A percentile compares a stretch with the other conserved stretches of the same genome.
These are phyloP conservation scores for Crepidotus sp. DNA, from an alignment of 1,284 basidiomycete genomes.

Conservation along the genomic window DNA sequence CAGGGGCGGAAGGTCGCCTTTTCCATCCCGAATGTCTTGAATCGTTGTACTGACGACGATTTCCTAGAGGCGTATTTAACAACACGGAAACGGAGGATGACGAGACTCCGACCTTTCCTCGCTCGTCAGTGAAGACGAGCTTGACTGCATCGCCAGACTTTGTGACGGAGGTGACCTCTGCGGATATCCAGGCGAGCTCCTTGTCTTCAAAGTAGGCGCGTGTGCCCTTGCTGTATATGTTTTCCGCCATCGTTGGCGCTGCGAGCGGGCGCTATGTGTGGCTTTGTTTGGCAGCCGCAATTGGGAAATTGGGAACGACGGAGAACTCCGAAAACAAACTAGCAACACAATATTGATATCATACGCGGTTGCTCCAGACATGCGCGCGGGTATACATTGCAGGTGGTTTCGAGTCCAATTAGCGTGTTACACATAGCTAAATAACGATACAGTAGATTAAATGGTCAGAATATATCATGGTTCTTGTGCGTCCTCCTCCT, in stretches of 20 bases:
- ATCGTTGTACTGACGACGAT: slow-evolving; percentile 67
- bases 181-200: slow-evolving; percentile 88
- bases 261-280: background rate
- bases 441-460: slow-evolving; percentile 17
- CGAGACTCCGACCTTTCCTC: slow-evolving; percentile 60
- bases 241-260: slow-evolving; percentile 58
- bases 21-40: slow-evolving; percentile 67
- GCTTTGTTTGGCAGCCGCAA: background rate
- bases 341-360: too few species aligned
- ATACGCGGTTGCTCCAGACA: too few species aligned
- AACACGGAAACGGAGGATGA: slow-evolving; percentile 9
- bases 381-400: background rate
- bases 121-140: slow-evolving; percentile 76
- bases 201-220: slow-evolving; percentile 89
- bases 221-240: slow-evolving; percentile 79
- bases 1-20: slow-evolving; percentile 78
- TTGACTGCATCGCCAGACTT: slow-evolving; percentile 66
- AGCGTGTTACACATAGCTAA: slow-evolving; percentile 1
- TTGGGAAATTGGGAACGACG: background rate
- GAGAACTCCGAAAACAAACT: too few species aligned
- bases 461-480: slow-evolving; percentile 11
- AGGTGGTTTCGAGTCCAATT: background rate
- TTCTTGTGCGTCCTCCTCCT: slow-evolving; percentile 21
- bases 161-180: slow-evolving; percentile 63
- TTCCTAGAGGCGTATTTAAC: slow-evolving; percentile 43